Conservation (phyloP, 1,139 yeast species). For the Debaryomycetaceae sp. region DNA sequence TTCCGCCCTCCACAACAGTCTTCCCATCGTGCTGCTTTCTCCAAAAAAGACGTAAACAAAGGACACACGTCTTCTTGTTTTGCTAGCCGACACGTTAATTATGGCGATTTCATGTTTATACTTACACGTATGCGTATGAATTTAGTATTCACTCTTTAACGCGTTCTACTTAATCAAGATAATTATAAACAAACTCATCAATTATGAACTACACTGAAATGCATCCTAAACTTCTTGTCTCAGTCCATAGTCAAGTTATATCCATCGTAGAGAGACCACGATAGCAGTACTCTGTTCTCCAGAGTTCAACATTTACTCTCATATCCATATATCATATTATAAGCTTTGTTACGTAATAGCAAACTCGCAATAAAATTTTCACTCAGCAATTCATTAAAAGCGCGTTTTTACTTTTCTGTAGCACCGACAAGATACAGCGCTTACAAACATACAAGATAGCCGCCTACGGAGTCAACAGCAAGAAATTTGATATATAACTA, state of each 20-base stretch:
- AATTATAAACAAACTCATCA: slow-evolving; percentile 4
- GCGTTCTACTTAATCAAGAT: slow-evolving; percentile 3
- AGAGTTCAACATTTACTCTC: too few relatives aligned
- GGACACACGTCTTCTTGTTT: background rate
- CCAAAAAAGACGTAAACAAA: background rate
- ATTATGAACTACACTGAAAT: background rate
- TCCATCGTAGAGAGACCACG: background rate
- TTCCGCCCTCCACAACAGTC: background rate
- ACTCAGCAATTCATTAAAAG: background rate
- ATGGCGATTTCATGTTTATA: background rate
- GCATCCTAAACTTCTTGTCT: too few relatives aligned
- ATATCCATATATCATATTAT: too few relatives aligned
- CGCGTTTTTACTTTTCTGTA: background rate
- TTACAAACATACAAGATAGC: background rate
- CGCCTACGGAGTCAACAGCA: background rate
- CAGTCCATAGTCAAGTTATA: too few relatives aligned
- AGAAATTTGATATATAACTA: background rate
- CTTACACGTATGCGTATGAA: slow-evolving; percentile 2
- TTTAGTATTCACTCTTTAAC: slow-evolving; percentile 1
- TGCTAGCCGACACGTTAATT: slow-evolving; percentile 4
- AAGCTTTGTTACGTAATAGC: too few relatives aligned
- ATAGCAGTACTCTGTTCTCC: too few relatives aligned
- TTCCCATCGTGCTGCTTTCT: background rate
- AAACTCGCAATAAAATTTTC: background rate
- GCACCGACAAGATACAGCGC: background rate